Evolutionary conservation across 805 yeast genomes (phyloP).

Genomic region (Suhomyces sp.): DNA sequence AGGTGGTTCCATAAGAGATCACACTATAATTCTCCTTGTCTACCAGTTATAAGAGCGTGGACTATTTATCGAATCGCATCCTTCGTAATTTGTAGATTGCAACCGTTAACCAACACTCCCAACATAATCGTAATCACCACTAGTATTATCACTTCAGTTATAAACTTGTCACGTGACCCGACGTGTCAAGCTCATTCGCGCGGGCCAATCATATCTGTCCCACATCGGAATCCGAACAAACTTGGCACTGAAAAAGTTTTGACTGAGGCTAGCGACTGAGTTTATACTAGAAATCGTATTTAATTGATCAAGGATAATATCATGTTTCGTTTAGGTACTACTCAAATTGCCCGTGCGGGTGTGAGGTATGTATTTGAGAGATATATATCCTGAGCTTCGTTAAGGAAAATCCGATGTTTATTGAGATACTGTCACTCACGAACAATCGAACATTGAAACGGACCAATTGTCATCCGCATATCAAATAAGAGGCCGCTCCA

Average conservation of each 20-base stretch:
- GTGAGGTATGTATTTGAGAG: conserved; percentile 45
- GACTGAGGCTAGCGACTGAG: not conserved
- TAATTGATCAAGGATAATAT: conserved; percentile 4
- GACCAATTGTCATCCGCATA: not conserved
- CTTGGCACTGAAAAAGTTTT: conserved; percentile 4
- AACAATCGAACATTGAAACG: not conserved
- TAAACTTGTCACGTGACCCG: not conserved
- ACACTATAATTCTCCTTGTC: not conserved
- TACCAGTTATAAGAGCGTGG: not conserved
- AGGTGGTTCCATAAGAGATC: not conserved
- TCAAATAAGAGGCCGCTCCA: not conserved
- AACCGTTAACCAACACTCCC: not conserved
- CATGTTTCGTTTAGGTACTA: conserved; percentile 57
- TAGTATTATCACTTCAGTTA: not conserved
- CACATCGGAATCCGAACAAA: conserved; percentile 3
- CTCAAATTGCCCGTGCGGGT: conserved; percentile 50
- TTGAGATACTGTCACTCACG: not conserved
- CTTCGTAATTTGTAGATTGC: not conserved
- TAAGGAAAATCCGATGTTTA: not conserved
- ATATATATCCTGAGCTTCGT: not conserved
- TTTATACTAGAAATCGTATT: conserved; percentile 1
- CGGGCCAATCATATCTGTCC: conserved; percentile 5
- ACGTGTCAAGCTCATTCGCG: not conserved
- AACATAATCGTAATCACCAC: not conserved
- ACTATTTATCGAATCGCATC: not conserved